Percentiles rank a stretch among this genome's conserved stretches.
Evolutionary conservation across 176 grass and related monocot genomes (phyloP).

Genomic region (Rhynchospora breviuscula): DNA sequence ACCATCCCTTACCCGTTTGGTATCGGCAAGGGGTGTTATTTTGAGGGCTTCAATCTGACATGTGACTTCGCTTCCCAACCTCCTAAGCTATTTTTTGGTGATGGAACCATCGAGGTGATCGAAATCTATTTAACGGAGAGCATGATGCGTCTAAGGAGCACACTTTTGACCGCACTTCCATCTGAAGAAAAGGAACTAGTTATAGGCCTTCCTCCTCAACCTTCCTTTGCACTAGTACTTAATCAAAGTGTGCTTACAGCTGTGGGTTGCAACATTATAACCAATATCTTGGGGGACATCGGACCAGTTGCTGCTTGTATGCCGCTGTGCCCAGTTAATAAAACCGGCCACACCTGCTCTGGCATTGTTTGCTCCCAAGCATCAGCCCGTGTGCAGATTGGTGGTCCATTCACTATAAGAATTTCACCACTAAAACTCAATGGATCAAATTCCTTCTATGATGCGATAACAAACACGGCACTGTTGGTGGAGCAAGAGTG

Average conservation of each 20-base stretch:
- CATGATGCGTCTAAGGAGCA: slow-evolving; percentile 9
- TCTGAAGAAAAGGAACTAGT: neutral
- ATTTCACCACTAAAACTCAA: neutral
- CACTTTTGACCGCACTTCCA: neutral
- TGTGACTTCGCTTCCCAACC: neutral
- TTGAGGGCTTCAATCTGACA: slow-evolving; percentile 19
- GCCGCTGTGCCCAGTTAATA: slow-evolving; percentile 4
- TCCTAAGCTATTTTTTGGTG: slow-evolving; percentile 32
- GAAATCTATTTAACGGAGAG: neutral
- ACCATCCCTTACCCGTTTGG: slow-evolving; percentile 25
- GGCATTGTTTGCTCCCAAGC: neutral
- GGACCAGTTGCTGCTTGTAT: neutral
- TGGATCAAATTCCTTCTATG: neutral
- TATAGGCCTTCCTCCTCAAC: neutral
- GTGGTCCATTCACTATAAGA: neutral
- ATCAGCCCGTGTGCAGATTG: neutral
- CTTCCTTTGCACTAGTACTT: neutral
- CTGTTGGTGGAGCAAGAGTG: slow-evolving; percentile 26
- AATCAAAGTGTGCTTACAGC: neutral
- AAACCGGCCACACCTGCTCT: neutral
- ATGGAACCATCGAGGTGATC: slow-evolving; percentile 12
- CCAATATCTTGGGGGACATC: neutral
- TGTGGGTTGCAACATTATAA: neutral
- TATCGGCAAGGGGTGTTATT: neutral
- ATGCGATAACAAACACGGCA: neutral